Base-by-base conservation (phyloP, 805 yeast genomes). In the Spathaspora arborariae region DNA sequence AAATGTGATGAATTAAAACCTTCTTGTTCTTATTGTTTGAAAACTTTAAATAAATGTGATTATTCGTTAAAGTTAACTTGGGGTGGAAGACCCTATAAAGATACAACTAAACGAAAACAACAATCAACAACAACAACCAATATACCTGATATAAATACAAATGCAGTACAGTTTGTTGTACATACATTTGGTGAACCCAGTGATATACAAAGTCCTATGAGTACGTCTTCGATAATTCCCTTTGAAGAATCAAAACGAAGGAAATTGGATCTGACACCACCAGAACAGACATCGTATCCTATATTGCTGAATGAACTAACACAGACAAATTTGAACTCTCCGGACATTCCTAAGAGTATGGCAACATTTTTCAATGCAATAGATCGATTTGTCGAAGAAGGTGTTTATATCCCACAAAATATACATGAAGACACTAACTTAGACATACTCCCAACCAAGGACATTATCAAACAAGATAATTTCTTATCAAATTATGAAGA, bases 1-100 rank as follows among this genome's bases (percentile, higher is more conserved):
- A 85, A 86, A 60, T 86, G 95, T 57, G 84, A 82, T 54, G 92
- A 85, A 58, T 51, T 45, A 16, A 82, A 81, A 56, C 94, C 94
- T 0, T 49, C 56, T 0, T 86, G 95, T 55, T 55, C 74, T 0
- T 71, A 76, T 47, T 86, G 95, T 58, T 36, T 56, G 1, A 80
- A 76, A 50, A 62, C 74, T 2, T 62, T 64, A 1, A 46, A 55
- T 8, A 60, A 63, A 13, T 85, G 94, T 62, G 90, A 84, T 56
- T 86, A 85, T 53, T 68, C 82, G 3, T 55, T 85, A 8, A 78
- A 74, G 50, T 65, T 85, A 26, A 76, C 80, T 0, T 86, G 92
- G 92, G 90, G 88, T 16, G 91, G 91, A 0, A 63, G 90, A 42
- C 88, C 88, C 0, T 78, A 71, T 40, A 62, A 78, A 50, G 67